Conservation (phyloP, 345 rosid genomes). For the Hevea brasiliensis region DNA sequence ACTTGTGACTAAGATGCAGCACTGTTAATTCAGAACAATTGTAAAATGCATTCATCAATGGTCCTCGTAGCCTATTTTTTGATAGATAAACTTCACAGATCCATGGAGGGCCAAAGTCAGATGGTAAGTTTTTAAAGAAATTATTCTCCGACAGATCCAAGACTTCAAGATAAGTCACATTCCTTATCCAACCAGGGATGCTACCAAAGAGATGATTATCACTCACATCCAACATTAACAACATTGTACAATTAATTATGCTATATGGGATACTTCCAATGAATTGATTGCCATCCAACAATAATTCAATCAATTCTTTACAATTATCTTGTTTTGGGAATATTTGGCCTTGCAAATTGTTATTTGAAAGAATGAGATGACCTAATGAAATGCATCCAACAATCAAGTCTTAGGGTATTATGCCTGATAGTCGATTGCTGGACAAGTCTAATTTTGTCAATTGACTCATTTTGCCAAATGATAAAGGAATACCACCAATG, state of each 20-base stretch:
- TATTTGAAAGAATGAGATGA: neutral
- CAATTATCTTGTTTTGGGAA: neutral
- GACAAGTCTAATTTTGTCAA: neutral
- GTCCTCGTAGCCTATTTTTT: neutral
- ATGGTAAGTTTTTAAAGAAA: conserved; percentile 1
- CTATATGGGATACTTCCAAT: neutral
- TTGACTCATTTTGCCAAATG: neutral
- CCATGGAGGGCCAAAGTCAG: neutral
- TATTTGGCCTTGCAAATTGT: neutral
- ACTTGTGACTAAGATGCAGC: conserved; percentile 23
- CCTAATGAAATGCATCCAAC: too few species aligned
- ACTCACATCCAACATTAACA: neutral
- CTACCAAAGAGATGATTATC: conserved; percentile 1
- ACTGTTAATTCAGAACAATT: neutral
- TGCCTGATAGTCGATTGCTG: neutral
- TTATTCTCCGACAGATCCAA: conserved; percentile 14
- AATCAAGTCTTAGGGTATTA: neutral
- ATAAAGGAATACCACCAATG: neutral
- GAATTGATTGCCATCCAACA: neutral
- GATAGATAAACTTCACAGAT: conserved; percentile 13
- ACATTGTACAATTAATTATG: fast-evolving
- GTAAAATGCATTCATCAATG: neutral
- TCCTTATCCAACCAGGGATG: conserved; percentile 2
- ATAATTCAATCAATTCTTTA: neutral
- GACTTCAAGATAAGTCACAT: neutral